phyloP scores from a whole-genome alignment of 257 asterid species.

The Rehmannia glutinosa region DNA sequence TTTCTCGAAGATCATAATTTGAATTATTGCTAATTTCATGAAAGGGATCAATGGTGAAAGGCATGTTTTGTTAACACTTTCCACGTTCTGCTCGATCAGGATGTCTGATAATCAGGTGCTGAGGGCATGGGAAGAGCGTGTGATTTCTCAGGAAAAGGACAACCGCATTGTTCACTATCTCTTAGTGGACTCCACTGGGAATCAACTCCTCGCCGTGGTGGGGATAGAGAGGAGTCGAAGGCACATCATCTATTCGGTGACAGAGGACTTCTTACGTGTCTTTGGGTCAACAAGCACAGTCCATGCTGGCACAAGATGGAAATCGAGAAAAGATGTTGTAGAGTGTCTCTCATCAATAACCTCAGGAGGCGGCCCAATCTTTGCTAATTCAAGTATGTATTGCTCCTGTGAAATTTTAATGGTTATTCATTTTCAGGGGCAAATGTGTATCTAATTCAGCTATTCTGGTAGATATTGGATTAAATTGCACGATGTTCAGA shows the following conservation, averaged over 20 bases:
- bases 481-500: no score
- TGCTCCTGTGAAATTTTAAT: no score
- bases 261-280: constrained; percentile 33
- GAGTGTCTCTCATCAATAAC: constrained; percentile 33
- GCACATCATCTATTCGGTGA: constrained; percentile 29
- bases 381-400: constrained; percentile 37
- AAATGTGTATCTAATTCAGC: no score
- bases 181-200: constrained; percentile 24
- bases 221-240: constrained; percentile 37
- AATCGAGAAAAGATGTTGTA: constrained; percentile 29
- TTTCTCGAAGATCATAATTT: neutral
- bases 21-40: neutral
- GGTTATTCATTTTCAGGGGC: no score
- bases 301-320: constrained; percentile 37
- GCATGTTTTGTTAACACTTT: neutral
- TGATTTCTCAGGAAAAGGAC: constrained; percentile 29
- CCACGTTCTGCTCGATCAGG: neutral
- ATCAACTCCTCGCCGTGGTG: constrained; percentile 40
- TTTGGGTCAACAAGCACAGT: constrained; percentile 25
- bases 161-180: constrained; percentile 33
- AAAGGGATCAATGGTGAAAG: neutral
- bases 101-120: constrained; percentile 29
- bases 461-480: no score
- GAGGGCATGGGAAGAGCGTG: constrained; percentile 42
- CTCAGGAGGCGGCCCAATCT: constrained; percentile 25